Conservation (phyloP, 306 rosid genomes). For the Medicago arabica region DNA sequence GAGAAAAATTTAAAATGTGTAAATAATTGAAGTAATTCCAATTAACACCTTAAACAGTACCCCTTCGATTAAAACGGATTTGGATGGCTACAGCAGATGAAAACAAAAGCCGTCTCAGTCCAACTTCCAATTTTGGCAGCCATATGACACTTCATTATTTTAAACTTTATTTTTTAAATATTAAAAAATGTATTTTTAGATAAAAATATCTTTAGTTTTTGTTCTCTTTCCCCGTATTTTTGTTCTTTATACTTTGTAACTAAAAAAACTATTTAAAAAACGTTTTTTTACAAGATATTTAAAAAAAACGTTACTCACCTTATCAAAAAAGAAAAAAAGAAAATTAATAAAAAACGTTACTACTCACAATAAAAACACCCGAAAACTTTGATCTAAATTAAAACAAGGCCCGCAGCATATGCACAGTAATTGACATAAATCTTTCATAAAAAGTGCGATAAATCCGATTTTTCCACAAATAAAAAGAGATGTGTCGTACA, state of each 20-base stretch:
- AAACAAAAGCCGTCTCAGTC: constrained; percentile 24
- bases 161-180: not conserved
- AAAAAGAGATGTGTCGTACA: not conserved
- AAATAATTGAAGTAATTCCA: not conserved
- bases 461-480: not conserved
- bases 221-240: not conserved
- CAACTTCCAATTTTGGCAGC: not conserved
- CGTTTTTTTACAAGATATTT: not conserved
- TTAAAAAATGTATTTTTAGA: not conserved
- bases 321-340: not conserved
- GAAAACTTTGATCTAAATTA: too few species aligned
- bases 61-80: not conserved
- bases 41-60: not conserved
- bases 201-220: not conserved
- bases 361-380: not conserved
- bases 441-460: not conserved
- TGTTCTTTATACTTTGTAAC: too few species aligned
- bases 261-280: too few species aligned
- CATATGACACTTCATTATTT: not conserved
- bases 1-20: not conserved
- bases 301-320: too few species aligned
- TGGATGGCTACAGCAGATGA: not conserved
- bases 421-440: not conserved
- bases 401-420: not conserved
- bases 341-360: too few species aligned